phyloP scores from a whole-genome alignment of 108 stramenopile species.

The Seminavis robusta region DNA sequence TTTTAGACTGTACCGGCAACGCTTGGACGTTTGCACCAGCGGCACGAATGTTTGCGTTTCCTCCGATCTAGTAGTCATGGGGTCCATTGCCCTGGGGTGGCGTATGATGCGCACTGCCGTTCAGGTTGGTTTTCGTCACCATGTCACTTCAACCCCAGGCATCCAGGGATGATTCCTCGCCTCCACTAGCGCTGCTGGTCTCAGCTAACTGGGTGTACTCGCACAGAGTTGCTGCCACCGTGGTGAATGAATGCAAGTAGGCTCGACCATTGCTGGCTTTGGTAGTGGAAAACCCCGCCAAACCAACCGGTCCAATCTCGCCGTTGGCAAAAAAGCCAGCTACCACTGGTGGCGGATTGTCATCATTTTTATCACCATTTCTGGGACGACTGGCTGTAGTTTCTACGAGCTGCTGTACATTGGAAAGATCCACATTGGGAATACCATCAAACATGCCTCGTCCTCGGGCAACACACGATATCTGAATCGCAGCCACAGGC shows the following conservation, averaged over 20 bases:
- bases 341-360: background rate
- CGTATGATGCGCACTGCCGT: no score
- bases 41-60: no score
- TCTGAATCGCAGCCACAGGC: constrained; percentile 10
- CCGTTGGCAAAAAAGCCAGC: constrained; percentile 16
- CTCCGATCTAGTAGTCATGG: no score
- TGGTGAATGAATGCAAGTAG: constrained; percentile 7
- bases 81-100: no score
- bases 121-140: no score
- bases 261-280: background rate
- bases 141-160: constrained; percentile 1
- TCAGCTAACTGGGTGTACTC: background rate
- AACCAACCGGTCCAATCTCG: constrained; percentile 9
- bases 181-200: background rate
- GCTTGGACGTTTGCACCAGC: no score
- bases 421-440: constrained; percentile 3
- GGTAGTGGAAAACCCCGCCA: background rate
- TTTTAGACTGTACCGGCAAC: no score
- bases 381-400: no score
- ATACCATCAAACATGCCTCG: constrained; percentile 4
- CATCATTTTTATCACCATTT: no score
- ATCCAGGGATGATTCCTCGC: background rate
- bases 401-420: constrained; percentile 3
- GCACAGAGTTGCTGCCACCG: constrained; percentile 4
- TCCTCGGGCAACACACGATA: constrained; percentile 15